Base-by-base conservation (phyloP, 306 rosid species). In the Dryas octopetala region DNA sequence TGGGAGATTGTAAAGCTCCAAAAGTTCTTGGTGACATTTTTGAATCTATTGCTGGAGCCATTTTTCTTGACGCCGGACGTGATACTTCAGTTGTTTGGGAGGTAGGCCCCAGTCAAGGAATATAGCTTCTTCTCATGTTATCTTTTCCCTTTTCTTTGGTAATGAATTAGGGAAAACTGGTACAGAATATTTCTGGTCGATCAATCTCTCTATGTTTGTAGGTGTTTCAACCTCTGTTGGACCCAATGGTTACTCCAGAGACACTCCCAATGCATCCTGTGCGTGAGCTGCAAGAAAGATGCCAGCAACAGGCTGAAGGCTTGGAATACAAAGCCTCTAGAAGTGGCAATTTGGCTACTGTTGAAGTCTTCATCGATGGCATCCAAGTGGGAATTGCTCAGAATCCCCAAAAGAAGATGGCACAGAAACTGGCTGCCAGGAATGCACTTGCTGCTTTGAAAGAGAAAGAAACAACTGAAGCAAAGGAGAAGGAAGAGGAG, bases 1-100 rank as follows among this genome's bases (percentile, higher is more conserved):
- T 95, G 84, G 97, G 99, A 80, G 99, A 95, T 79, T 95, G 97
- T 83, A 95, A 95, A 92, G 99, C 99, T 81, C 99, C 99, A 62
- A 95, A 95, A 87, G 99, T 95, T 85, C 97, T 92, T 72, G 99
- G 99, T 78, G 99, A 92, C 82, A 95, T 95, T 81, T 88, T 95
- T 58, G 99, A 95, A 85, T 95, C 99, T 76, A 90, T 95, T 71
- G 99, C 99, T 13, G 99, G 99, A 65, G 92, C 99, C 71, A 85
- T 95, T 75, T 95, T 92, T 82, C 99, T 95, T 43, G 97, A 95
- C 77, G 85, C 91, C 68, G 96, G 86, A 55, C 91, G 88, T 71
- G 79, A 95, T 72, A 95, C 97, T 66, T 40, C 85, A 61, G 81
- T 54, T 45, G 99, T 95, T 80, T 95, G 99, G 99, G 80, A 81